Evolutionary conservation across 1,139 yeast genomes (phyloP).

Genomic region (Pichia sp.): DNA sequence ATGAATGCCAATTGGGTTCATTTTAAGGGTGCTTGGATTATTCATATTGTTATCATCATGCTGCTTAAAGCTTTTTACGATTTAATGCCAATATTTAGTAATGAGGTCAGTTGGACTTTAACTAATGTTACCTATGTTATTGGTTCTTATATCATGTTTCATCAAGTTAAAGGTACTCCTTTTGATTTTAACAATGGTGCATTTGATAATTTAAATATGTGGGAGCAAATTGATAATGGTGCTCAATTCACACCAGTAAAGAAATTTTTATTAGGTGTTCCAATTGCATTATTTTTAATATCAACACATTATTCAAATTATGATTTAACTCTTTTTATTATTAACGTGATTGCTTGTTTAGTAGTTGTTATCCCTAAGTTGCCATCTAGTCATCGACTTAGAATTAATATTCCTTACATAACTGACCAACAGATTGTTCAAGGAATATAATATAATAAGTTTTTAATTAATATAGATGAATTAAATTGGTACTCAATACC

Average conservation of each 20-base stretch:
- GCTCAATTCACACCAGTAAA: constrained; percentile 96
- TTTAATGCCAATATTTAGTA: constrained; percentile 66
- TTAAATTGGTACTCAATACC: too few species aligned
- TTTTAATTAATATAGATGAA: too few species aligned
- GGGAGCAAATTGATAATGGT: constrained; percentile 98
- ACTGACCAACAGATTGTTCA: constrained; percentile 31
- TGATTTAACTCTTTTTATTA: constrained; percentile 68
- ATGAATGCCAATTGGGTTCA: constrained; percentile 96
- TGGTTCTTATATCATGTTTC: constrained; percentile 95
- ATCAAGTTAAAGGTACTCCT: constrained; percentile 93
- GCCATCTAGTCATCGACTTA: constrained; percentile 71
- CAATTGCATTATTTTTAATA: constrained; percentile 76
- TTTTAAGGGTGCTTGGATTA: constrained; percentile 91
- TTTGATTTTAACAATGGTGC: constrained; percentile 97
- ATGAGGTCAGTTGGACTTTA: constrained; percentile 89
- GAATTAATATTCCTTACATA: constrained; percentile 53
- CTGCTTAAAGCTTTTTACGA: constrained; percentile 72
- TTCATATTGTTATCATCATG: constrained; percentile 77
- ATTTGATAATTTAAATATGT: constrained; percentile 91
- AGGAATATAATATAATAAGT: constrained; percentile 14
- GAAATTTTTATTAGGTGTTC: constrained; percentile 86
- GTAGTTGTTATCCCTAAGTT: constrained; percentile 85
- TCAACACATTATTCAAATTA: constrained; percentile 90
- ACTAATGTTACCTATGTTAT: constrained; percentile 85
- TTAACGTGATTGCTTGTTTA: constrained; percentile 75